Base-by-base conservation (phyloP, 1,284 basidiomycete species). In the Sporisorium exsertum region DNA sequence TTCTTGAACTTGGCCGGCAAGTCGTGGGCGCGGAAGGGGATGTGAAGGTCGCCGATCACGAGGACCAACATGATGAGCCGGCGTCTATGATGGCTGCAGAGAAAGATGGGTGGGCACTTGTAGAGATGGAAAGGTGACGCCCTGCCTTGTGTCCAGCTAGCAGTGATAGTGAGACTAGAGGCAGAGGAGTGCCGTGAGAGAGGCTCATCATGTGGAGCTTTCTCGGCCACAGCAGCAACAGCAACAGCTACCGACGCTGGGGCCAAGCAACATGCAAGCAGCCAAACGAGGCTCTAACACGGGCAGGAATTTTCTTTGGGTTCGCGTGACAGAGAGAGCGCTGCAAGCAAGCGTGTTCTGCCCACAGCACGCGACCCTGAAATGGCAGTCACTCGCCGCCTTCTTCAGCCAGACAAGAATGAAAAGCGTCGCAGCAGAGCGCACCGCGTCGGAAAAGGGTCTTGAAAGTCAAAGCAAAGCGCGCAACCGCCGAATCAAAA, bases 1-100 rank as follows among this genome's bases (percentile, higher is more conserved):
- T 98, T 97, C 87, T 96, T 96, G 88, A 99, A 99, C 87, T 98
- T 98, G 22, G 90, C 88, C 0, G 96, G 95, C 5, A 99, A 89
- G 85, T 97, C 96, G 84, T 96, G 93, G 2, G 90, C 89, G 15
- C 83, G 71, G 55, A 76, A 79, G 13, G 84, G 83, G 22, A 85
- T 69, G 54, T 84, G 81, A 15, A 85, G 72, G 58, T 85, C 84
- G 29, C 81, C 81, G 20, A 83, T 82, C 16, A 82, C 81, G 27
- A 83, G 70, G 43, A 83, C 81, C 55, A 83, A 55, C 81, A 83
- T 83, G 60, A 37, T 26, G 45, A 40, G 18, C 24, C n/a, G 42
- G n/a, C n/a, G 8, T 22, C 29, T 9, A 10, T 32, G 12, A 3
- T 27, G 43, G 12, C 27, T 55, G 3, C 13, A 12, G 5, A 24